Evolutionary conservation across 2,329 filamentous ascomycete species (phyloP), one percentile per base, ranked within the genome.

Genomic region (Exophiala lecanii-corni): DNA sequence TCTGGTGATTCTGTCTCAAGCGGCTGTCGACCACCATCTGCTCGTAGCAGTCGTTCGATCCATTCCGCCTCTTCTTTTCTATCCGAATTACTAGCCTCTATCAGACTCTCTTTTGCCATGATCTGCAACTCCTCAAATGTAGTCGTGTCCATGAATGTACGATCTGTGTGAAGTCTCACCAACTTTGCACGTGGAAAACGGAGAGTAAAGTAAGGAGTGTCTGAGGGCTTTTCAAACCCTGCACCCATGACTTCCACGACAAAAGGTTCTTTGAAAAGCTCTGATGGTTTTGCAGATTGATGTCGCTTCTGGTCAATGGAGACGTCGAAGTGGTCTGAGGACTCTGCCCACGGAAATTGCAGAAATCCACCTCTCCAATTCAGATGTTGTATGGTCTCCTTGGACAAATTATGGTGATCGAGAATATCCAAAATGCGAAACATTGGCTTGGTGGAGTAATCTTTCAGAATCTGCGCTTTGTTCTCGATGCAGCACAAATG

Each of bases 161-260:
- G 74, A 59, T 95, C 88, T 47, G 74, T 76, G 55, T 94, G 87
- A 7, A 94, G 72, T 57, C 91, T 94, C 43, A 78, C 73, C 3
- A 91, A 78, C 10, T 17, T 18, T 10, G 26, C 42, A 2, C 76
- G 72, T 1, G 89, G 84, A 56, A 94, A 94, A 1, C 89, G 76
- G 39, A 88, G 76, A 46, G 81, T 82, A 69, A 79, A 88, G 56
- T 85, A 89, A 1, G 73, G 72, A 10, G 78, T 80, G 56, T 84
- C 82, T 3, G 78, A 75, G 2, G 76, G 73, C 57, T 82, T 86
- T 47, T 88, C 84, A 54, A 89, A 95, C 1, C 83, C 82, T 49
- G 86, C 86, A 40, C 87, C 89, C 17, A 85, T 73, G 46, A 94
- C 69, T 54, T 94, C 89, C 43, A 89, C 85, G 0, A 95, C 79